Evolutionary conservation across 495 filamentous ascomycete genomes (phyloP), one percentile per base, ranked within the genome.

Genomic region (Choiromyces venosus): DNA sequence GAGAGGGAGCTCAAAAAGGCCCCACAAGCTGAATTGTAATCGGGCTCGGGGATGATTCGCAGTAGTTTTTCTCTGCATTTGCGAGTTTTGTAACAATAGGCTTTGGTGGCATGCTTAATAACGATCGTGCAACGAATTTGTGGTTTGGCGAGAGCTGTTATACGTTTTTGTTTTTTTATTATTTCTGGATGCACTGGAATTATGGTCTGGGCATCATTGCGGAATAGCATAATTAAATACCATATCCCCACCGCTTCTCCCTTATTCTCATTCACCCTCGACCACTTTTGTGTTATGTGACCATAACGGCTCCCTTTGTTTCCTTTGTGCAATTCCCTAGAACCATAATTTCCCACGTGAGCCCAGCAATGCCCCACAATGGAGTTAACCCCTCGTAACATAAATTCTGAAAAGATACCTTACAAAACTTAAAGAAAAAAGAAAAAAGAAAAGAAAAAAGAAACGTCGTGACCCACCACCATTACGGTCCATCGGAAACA

Each of bases 1-100:
- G 80, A 93, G 80, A 87, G 90, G 82, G 92, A 92, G 85, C 83
- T 97, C 76, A 85, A 86, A 82, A 86, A 86, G 82, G 29, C 38
- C 8, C 46, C 72, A 21, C 33, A 42, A 70, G 71, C 69, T 18
- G 75, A 70, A 35, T 64, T 77, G 56, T 77, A 67, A 35, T 61
- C 25, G 7, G 2, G 9, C 52, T 16, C 25, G 25, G 25, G 25
- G 25, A 61, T 61, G 52, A 33, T 29, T 33, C 25, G 52, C 16
- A 29, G 25, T 33, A n/a, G 25, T 4, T 33, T 61, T 61, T 33
- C 52, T 14, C 25, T 29, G 25, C 4, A 16, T 61, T 61, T 8
- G 52, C 52, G 52, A 16, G 52, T 61, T 33, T 61, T 61, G 52
- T 33, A 33, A 16, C 52, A 33, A 4, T 33, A 16, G 52, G 25